Base-by-base conservation (phyloP, 192 early-diverging fungal species). In the Kickxella alabastrina region DNA sequence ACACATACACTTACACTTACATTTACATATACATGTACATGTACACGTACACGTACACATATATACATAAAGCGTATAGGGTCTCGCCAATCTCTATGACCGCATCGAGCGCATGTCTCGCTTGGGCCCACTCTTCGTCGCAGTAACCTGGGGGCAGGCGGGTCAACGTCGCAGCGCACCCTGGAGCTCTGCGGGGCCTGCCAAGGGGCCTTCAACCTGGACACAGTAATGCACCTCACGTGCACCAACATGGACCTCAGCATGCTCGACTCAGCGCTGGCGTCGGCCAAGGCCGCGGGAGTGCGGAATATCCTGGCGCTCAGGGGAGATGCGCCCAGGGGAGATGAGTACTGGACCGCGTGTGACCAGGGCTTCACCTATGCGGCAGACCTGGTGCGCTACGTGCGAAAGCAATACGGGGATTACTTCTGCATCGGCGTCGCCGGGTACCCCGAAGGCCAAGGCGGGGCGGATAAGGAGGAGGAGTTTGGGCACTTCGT, bases 141-240 rank as follows among this genome's bases (percentile, higher is more conserved):
- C 95, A 36, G 90, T 99, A 49, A 99, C 96, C 6, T 99, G 96
- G 96, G 89, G 87, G 96, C 96, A 9, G 96, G 96, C 7, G 96
- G 96, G 3, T 77, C 85, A 14, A 86, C 87, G 12, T 86, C 92
- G 5, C 91, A 95, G 49, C 75, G 88, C n/a, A 99, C 93, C 3
- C 60, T 89, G 24, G 90, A 97, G 65, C 86, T 98, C 18, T 83
- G 84, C 38, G 75, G 83, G 0, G 89, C 87, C 12, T 88, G 92
- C 6, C 93, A 96, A 82, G 81, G 83, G 25, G 89, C 93, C 1
- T 91, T 91, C 57, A 93, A 93, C 3, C 79, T 97, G 17, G 92
- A 97, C 54, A 88, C 91, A 0, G 79, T 83, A 54, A 95, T 97
- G 94, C 96, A 99, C 65, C 77, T 99, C 65, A 99, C 94, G 13